Percentiles rank a stretch among this genome's conserved stretches.
These are phyloP conservation scores for Phalaenopsis equestris DNA, from an alignment of 106 monocot species.

Conservation along the genomic window DNA sequence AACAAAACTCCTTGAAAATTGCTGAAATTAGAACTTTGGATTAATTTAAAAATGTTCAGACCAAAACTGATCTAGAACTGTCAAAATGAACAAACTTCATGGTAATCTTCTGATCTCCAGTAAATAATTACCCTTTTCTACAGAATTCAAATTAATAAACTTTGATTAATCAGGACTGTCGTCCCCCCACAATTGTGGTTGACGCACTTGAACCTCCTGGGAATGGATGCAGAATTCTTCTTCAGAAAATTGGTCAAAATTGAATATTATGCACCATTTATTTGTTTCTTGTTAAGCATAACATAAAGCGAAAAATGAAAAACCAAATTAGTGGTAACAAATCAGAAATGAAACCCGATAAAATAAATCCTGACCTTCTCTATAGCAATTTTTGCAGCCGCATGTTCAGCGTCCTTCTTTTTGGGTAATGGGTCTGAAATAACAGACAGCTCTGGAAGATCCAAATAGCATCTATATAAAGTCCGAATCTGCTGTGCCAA, in stretches of 20 bases:
- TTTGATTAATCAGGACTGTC: background rate
- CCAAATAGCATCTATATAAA: constrained; percentile 57
- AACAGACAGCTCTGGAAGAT: constrained; percentile 71
- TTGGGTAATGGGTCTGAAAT: constrained; percentile 55
- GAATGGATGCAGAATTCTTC: background rate
- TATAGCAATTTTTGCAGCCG: constrained; percentile 77
- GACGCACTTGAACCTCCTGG: background rate
- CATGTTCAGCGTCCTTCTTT: constrained; percentile 95
- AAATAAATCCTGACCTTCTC: constrained; percentile 53
- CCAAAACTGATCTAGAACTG: background rate
- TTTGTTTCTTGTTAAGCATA: background rate
- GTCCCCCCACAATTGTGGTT: background rate
- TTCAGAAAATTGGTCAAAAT: background rate
- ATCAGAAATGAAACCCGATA: background rate
- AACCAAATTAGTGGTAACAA: background rate
- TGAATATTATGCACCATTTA: background rate
- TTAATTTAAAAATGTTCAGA: background rate
- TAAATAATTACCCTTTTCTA: background rate
- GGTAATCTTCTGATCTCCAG: background rate
- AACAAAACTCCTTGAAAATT: background rate
- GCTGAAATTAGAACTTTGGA: background rate
- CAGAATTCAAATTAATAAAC: background rate
- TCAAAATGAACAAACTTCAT: background rate
- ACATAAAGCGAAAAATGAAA: background rate
- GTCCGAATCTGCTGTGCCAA: constrained; percentile 24